phyloP scores from a whole-genome alignment of 108 stramenopile species.

The Cyclotella kingstonii region DNA sequence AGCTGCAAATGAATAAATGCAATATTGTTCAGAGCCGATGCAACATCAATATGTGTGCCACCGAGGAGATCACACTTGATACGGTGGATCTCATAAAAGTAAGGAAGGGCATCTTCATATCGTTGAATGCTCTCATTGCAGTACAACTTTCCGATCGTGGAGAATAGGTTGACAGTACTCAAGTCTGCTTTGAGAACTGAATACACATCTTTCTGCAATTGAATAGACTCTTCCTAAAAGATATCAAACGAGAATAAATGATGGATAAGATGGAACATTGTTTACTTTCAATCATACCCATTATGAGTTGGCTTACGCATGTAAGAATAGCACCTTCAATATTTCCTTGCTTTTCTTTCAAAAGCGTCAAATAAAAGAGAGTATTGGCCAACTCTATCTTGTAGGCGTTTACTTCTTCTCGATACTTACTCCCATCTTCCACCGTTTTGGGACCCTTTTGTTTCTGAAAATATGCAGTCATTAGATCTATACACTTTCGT shows the following conservation, averaged over 20 bases:
- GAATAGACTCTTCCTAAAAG: conserved; percentile 27
- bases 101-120: conserved; percentile 34
- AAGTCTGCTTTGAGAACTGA: conserved; percentile 21
- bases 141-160: conserved; percentile 34
- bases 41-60: conserved; percentile 40
- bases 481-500: conserved; percentile 34
- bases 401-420: conserved; percentile 31
- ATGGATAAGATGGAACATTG: not conserved
- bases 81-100: conserved; percentile 38
- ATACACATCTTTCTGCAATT: conserved; percentile 16
- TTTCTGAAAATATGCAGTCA: conserved; percentile 24
- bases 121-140: conserved; percentile 28
- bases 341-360: conserved; percentile 29
- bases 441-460: conserved; percentile 21
- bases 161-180: conserved; percentile 23
- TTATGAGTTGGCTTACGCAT: conserved; percentile 37
- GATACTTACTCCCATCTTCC: conserved; percentile 21
- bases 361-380: conserved; percentile 27
- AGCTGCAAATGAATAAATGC: conserved; percentile 27
- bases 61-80: conserved; percentile 30
- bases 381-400: conserved; percentile 34
- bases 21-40: conserved; percentile 42
- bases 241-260: not conserved
- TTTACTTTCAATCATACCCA: not conserved
- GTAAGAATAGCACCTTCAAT: conserved; percentile 25